Evolutionary conservation across 768 basidiomycete genomes (phyloP).

Genomic region (Tricholoma hemisulphureum): DNA sequence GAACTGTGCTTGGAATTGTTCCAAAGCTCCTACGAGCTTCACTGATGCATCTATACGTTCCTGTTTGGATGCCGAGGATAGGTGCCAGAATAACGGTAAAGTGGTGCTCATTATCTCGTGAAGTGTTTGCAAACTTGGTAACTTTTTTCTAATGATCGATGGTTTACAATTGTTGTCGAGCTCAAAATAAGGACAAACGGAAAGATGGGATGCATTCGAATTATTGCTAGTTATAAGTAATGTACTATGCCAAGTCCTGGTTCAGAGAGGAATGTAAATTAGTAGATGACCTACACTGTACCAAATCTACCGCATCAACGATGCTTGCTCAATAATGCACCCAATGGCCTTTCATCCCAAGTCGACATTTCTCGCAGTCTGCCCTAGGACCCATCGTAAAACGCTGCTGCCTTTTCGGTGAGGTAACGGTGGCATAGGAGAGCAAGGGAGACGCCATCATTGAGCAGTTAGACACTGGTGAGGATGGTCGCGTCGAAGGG

Average conservation of each 20-base stretch:
- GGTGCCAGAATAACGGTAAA: conserved; percentile 90
- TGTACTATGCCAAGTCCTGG: background rate
- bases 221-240: too few relatives aligned
- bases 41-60: conserved; percentile 84
- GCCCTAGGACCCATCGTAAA: conserved; percentile 71
- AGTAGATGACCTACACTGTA: background rate
- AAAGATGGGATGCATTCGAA: too few relatives aligned
- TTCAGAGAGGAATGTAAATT: background rate
- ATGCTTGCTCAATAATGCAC: conserved; percentile 43
- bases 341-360: conserved; percentile 69
- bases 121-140: background rate
- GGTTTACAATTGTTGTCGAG: conserved; percentile 13
- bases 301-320: background rate
- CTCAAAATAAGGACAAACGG: too few relatives aligned
- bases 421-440: conserved; percentile 8
- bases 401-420: conserved; percentile 39
- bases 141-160: conserved; percentile 17
- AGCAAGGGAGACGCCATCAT: conserved; percentile 19
- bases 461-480: conserved; percentile 10
- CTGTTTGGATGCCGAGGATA: conserved; percentile 78
- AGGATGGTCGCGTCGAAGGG: conserved; percentile 11
- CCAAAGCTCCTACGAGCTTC: conserved; percentile 75
- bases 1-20: conserved; percentile 79
- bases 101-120: conserved; percentile 71
- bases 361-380: conserved; percentile 65